Conservation (phyloP, 495 filamentous ascomycete species). For the Aspergillus olivimuriae region DNA sequence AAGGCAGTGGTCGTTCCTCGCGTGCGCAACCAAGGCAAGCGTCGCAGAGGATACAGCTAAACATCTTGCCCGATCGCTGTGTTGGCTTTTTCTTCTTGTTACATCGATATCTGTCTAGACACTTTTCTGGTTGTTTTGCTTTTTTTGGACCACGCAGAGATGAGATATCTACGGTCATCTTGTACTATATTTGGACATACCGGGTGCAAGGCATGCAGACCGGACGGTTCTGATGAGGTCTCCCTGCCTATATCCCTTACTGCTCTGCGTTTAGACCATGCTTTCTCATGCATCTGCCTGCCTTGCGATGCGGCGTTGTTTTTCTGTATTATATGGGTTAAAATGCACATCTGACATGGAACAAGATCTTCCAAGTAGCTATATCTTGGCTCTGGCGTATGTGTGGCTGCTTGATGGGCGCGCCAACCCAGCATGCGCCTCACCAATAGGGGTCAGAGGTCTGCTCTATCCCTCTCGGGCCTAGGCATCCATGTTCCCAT, state of each 20-base stretch:
- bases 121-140: slow-evolving; percentile 5
- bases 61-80: no score
- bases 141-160: slow-evolving; percentile 4
- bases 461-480: no score
- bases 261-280: not conserved
- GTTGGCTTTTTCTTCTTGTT: not conserved
- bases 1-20: slow-evolving; percentile 72
- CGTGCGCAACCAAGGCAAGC: slow-evolving; percentile 71
- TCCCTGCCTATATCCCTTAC: slow-evolving; percentile 1
- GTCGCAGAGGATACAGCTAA: slow-evolving; percentile 44
- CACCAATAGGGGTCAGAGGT: no score
- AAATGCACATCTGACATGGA: slow-evolving; percentile 1
- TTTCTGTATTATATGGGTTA: slow-evolving; percentile 12
- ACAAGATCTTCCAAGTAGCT: no score
- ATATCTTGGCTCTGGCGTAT: no score
- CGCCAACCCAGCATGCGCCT: no score
- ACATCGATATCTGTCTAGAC: not conserved
- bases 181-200: slow-evolving; percentile 26
- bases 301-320: slow-evolving; percentile 14
- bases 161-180: slow-evolving; percentile 4
- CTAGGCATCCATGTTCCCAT: no score
- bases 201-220: slow-evolving; percentile 1
- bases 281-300: slow-evolving; percentile 5
- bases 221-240: not conserved
- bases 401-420: no score